A percentile compares a stretch with the other conserved stretches of the same genome.
These are phyloP conservation scores for Dendrothele bispora DNA, from an alignment of 768 basidiomycete genomes.

Conservation along the genomic window DNA sequence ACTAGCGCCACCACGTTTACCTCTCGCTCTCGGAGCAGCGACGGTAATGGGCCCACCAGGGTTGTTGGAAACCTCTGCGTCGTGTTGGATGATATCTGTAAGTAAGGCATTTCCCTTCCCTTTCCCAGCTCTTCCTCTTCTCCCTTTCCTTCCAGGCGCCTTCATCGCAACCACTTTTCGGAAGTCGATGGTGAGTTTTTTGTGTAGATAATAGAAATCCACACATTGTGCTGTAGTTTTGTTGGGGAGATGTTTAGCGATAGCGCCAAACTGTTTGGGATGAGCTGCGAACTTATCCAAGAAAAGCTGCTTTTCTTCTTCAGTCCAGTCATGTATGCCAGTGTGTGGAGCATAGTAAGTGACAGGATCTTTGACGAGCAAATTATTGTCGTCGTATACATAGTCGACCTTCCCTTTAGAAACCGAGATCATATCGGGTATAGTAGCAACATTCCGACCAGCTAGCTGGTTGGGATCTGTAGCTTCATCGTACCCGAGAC, in stretches of 20 bases:
- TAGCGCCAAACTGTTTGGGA: conserved; percentile 96
- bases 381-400: conserved; percentile 83
- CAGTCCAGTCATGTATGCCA: conserved; percentile 85
- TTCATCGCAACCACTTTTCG: conserved; percentile 69
- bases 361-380: conserved; percentile 71
- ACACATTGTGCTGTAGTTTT: conserved; percentile 91
- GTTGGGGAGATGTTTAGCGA: conserved; percentile 75
- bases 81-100: conserved; percentile 78
- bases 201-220: conserved; percentile 92
- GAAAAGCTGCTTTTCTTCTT: conserved; percentile 78
- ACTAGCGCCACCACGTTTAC: conserved; percentile 28
- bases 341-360: conserved; percentile 75
- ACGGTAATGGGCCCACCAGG: conserved; percentile 32
- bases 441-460: conserved; percentile 76
- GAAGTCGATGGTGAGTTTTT: conserved; percentile 86
- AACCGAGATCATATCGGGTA: conserved; percentile 90
- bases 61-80: conserved; percentile 51
- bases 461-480: conserved; percentile 93
- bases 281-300: conserved; percentile 77
- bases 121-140: conserved; percentile 61
- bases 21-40: conserved; percentile 38
- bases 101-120: conserved; percentile 82
- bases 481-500: conserved; percentile 86
- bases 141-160: conserved; percentile 64
- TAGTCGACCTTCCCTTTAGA: conserved; percentile 58